These are phyloP conservation scores for Fusarium papillatum DNA, from an alignment of 2,329 filamentous ascomycete species.

Conservation along the genomic window DNA sequence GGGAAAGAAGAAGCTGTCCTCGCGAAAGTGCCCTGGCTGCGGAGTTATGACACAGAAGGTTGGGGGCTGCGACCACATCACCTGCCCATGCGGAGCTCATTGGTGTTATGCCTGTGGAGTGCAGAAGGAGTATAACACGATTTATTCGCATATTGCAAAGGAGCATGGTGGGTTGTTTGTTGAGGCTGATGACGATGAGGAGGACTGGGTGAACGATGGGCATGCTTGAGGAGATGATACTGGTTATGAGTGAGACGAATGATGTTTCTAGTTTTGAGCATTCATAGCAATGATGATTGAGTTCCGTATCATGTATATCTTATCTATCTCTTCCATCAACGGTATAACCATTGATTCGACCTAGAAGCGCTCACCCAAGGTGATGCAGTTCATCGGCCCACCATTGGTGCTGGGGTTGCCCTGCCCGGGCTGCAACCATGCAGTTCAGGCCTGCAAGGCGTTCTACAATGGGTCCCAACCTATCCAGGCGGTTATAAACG, in stretches of 20 bases:
- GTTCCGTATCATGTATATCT: not conserved
- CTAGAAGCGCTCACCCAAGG: too few species aligned
- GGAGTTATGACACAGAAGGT: slow-evolving; percentile 52
- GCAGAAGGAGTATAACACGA: slow-evolving; percentile 35
- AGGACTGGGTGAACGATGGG: slow-evolving; percentile 18
- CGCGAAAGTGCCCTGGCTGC: slow-evolving; percentile 54
- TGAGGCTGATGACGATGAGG: slow-evolving; percentile 37
- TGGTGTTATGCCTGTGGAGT: slow-evolving; percentile 58
- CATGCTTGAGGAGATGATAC: not conserved
- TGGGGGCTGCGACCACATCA: slow-evolving; percentile 56
- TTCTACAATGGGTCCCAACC: too few species aligned
- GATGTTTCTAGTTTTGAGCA: not conserved
- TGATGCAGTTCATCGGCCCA: too few species aligned
- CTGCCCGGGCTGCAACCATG: too few species aligned
- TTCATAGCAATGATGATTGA: not conserved
- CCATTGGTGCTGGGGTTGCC: too few species aligned
- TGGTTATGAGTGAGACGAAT: not conserved
- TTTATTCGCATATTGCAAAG: slow-evolving; percentile 54
- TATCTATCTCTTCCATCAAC: not conserved
- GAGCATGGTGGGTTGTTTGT: slow-evolving; percentile 49
- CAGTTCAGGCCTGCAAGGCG: too few species aligned
- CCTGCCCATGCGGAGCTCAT: slow-evolving; percentile 51
- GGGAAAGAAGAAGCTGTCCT: slow-evolving; percentile 15
- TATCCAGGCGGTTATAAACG: too few species aligned
- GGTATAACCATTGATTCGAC: not conserved